A percentile compares a stretch with the other conserved stretches of the same genome.
These are phyloP conservation scores for Aquanectria penicillioides DNA, from an alignment of 2,329 filamentous ascomycete genomes.

Conservation along the genomic window DNA sequence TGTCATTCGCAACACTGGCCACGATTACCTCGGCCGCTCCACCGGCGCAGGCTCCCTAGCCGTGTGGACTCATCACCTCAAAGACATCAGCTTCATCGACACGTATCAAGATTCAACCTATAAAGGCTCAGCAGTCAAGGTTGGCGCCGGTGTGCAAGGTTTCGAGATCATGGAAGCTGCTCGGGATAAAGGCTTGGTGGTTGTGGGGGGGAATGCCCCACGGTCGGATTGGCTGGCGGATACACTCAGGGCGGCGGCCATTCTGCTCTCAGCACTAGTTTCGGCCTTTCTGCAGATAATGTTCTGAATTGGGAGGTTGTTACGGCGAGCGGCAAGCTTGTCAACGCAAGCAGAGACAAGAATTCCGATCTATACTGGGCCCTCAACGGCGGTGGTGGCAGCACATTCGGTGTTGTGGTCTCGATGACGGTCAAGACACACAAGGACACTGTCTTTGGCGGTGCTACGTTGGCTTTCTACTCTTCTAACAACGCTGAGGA, in stretches of 20 bases:
- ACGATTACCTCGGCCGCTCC: slow-evolving; percentile 48
- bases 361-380: slow-evolving; percentile 72
- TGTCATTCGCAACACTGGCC: slow-evolving; percentile 47
- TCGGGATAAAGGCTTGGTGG: slow-evolving; percentile 35
- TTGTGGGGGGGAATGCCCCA: slow-evolving; percentile 65
- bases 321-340: slow-evolving; percentile 55
- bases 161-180: slow-evolving; percentile 58
- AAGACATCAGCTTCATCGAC: slow-evolving; percentile 53
- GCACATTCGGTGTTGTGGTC: slow-evolving; percentile 67
- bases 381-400: slow-evolving; percentile 66
- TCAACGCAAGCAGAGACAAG: slow-evolving; percentile 56
- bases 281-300: slow-evolving; percentile 69
- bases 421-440: slow-evolving; percentile 64
- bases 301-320: slow-evolving; percentile 65
- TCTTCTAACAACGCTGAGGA: slow-evolving; percentile 44
- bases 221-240: slow-evolving; percentile 69
- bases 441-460: slow-evolving; percentile 51
- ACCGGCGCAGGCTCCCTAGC: slow-evolving; percentile 50
- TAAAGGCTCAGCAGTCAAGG: slow-evolving; percentile 59
- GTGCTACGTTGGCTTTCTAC: slow-evolving; percentile 56
- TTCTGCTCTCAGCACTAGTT: slow-evolving; percentile 58
- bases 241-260: slow-evolving; percentile 69
- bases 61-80: slow-evolving; percentile 52
- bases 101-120: slow-evolving; percentile 55
- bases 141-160: slow-evolving; percentile 64